These are phyloP conservation scores for Medicago lupulina DNA, from an alignment of 306 rosid species.

Conservation along the genomic window DNA sequence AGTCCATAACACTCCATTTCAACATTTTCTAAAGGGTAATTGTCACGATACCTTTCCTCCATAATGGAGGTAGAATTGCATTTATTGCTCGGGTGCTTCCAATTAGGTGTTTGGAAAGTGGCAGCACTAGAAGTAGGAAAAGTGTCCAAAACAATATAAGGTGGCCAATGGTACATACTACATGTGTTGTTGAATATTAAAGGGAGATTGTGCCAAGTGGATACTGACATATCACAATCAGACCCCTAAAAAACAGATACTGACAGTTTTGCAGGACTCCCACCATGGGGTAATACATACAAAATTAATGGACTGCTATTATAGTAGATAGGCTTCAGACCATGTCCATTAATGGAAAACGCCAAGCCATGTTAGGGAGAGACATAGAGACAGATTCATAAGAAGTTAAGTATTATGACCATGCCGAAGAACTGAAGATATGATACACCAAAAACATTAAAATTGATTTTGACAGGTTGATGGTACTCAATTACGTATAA, in stretches of 20 bases:
- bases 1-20: too few species aligned
- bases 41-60: conserved; percentile 42
- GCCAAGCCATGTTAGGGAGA: conserved; percentile 25
- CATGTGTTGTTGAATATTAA: conserved; percentile 49
- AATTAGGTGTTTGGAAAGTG: conserved; percentile 48
- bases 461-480: neutral
- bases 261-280: conserved; percentile 40
- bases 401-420: neutral
- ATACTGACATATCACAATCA: conserved; percentile 45
- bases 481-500: neutral
- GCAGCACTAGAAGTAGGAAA: conserved; percentile 26
- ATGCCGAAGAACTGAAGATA: neutral
- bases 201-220: conserved; percentile 39
- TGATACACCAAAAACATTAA: neutral
- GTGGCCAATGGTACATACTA: conserved; percentile 20
- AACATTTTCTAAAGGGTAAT: neutral
- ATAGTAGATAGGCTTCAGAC: conserved; percentile 25
- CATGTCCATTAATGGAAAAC: conserved; percentile 37
- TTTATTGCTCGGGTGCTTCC: conserved; percentile 40
- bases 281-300: conserved; percentile 33
- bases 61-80: conserved; percentile 47
- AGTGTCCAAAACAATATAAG: conserved; percentile 36
- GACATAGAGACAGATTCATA: neutral
- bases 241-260: conserved; percentile 4
- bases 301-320: conserved; percentile 32